Base-by-base conservation (phyloP, 768 basidiomycete genomes). In the Thelephora ganbajun region DNA sequence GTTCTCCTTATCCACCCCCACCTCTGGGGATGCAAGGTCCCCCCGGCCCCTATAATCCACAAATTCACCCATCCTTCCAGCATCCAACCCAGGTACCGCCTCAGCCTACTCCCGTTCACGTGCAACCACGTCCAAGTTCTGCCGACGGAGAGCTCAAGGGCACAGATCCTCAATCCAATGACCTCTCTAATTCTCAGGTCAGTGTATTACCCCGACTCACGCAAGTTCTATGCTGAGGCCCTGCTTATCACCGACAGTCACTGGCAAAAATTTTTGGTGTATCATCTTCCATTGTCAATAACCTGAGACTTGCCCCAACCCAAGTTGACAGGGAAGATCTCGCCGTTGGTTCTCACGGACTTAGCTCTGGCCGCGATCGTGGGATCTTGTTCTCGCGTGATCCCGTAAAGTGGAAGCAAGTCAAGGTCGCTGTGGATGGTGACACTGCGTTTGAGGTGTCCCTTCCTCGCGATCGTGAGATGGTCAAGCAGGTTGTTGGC, bases 211-310 rank as follows among this genome's bases (percentile, higher is more conserved):
- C 18, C 35, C n/a, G 11, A n/a, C 41, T 19, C 23, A 30, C 46
- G 37, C 12, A 0, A 37, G 9, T n/a, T 23, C 14, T 14, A 9
- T 26, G 20, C 33, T 14, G 16, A 19, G 33, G 7, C n/a, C 14
- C 33, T 46, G 23, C 33, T 47, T 20, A 45, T 48, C 13, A 46
- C 49, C 35, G 50, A 43, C 53, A 79, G 72, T 71, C 82, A 20
- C 73, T 88, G 44, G 86, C 83, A 36, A 83, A 79, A 63, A 79
- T 71, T 57, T 89, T 89, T 57, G 86, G 86, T 43, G 86, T 89
- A 23, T 74, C 80, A 44, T 68, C 77, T 22, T 71, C 73, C 37
- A 86, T 89, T 53, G 76, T 86, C 45, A 74, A 66, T 49, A 78
- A 77, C 51, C 68, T 79, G 51, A 76, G 74, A 49, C 67, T 86